phyloP scores from a whole-genome alignment of 2,329 filamentous ascomycete genomes.

The Colletotrichum sp. region DNA sequence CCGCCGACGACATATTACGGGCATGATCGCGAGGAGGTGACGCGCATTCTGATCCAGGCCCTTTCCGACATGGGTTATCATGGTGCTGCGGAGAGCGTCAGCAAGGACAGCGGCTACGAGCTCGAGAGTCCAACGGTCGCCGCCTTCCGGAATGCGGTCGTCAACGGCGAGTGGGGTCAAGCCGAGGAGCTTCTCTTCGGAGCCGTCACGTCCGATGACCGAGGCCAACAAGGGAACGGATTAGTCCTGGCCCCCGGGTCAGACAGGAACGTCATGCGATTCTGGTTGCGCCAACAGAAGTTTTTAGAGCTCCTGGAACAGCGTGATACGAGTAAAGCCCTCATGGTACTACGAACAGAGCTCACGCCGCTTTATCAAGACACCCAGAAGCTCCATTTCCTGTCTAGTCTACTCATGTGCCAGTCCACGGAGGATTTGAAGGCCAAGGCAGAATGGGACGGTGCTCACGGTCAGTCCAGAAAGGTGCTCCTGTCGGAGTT shows the following conservation, averaged over 20 bases:
- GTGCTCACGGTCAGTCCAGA: conserved; percentile 76
- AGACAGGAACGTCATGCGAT: conserved; percentile 81
- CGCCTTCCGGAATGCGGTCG: conserved; percentile 81
- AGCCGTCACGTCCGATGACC: conserved; percentile 34
- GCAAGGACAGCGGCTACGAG: conserved; percentile 83
- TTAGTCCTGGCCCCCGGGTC: conserved; percentile 78
- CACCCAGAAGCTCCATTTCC: conserved; percentile 75
- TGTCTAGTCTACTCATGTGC: conserved; percentile 94
- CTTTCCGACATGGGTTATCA: conserved; percentile 88
- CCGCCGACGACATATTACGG: conserved; percentile 67
- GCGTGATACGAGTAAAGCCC: conserved; percentile 73
- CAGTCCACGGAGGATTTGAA: conserved; percentile 78
- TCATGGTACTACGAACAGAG: conserved; percentile 86
- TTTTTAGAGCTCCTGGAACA: conserved; percentile 88
- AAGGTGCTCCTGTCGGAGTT: conserved; percentile 78
- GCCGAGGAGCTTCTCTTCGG: conserved; percentile 84
- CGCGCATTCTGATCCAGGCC: conserved; percentile 89
- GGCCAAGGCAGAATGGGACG: conserved; percentile 82
- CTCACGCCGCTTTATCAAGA: conserved; percentile 86
- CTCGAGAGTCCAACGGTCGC: conserved; percentile 86
- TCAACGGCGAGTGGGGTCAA: conserved; percentile 80
- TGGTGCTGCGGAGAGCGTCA: conserved; percentile 75
- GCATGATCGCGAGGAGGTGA: conserved; percentile 91
- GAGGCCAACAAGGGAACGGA: conserved; percentile 52
- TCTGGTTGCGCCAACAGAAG: conserved; percentile 91